A percentile compares a stretch with the other conserved stretches of the same genome.
Evolutionary conservation across 257 asterid species (phyloP).

Genomic region (Nicotiana benthamiana): DNA sequence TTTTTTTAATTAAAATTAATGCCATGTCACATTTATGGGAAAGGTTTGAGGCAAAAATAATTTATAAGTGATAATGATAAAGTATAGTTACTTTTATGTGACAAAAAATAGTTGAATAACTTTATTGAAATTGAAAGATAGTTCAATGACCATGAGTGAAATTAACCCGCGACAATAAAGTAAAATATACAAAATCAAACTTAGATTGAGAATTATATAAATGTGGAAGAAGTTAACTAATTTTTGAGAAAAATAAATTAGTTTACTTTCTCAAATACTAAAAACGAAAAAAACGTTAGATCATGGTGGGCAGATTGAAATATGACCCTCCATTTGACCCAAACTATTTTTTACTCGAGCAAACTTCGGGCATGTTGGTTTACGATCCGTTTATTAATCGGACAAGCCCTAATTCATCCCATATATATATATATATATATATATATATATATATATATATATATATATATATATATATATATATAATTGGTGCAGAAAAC

Average conservation of each 20-base stretch:
- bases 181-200: background rate
- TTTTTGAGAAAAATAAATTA: background rate
- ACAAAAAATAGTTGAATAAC: too few relatives aligned
- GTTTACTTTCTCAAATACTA: background rate
- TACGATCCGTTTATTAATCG: background rate
- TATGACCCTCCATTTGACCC: background rate
- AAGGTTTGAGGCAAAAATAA: too few relatives aligned
- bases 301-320: background rate
- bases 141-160: too few relatives aligned
- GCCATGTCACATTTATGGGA: too few relatives aligned
- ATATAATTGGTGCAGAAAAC: background rate
- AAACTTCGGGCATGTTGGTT: background rate
- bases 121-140: too few relatives aligned
- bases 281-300: background rate
- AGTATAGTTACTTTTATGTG: too few relatives aligned
- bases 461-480: background rate
- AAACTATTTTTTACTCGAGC: background rate
- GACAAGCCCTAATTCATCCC: background rate
- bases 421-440: background rate
- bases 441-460: background rate
- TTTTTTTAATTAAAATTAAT: too few relatives aligned
- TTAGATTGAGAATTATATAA: background rate
- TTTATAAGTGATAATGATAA: too few relatives aligned
- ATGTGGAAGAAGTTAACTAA: background rate
- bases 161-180: too few relatives aligned